Percentiles rank a stretch among this genome's conserved stretches.
Conservation (phyloP, 495 filamentous ascomycete genomes). For the Xylaria bambusicola region DNA sequence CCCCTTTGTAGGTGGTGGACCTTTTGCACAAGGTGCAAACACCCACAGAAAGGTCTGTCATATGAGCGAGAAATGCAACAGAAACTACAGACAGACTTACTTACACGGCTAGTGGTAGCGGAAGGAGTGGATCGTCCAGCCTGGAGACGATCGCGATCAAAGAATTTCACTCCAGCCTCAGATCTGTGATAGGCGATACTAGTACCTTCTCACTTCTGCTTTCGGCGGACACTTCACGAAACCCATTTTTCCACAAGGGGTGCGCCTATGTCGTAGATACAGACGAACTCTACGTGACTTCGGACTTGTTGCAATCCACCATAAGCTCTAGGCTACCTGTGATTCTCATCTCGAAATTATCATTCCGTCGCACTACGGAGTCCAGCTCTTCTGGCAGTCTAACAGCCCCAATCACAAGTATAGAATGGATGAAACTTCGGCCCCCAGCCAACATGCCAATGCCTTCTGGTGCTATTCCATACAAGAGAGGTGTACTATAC, state of each 20-base stretch:
- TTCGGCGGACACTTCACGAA: slow-evolving; percentile 34
- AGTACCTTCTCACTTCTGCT: slow-evolving; percentile 41
- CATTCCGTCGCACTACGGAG: slow-evolving; percentile 27
- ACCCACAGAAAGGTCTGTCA: slow-evolving; percentile 4
- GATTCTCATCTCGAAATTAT: slow-evolving; percentile 46
- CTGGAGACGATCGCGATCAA: slow-evolving; percentile 21
- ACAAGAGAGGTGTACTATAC: slow-evolving; percentile 37
- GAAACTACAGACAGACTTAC: background rate
- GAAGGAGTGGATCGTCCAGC: slow-evolving; percentile 1
- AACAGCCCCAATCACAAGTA: slow-evolving; percentile 15
- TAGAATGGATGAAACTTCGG: slow-evolving; percentile 49
- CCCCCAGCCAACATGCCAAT: slow-evolving; percentile 51
- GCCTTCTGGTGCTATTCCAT: slow-evolving; percentile 52
- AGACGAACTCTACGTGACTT: slow-evolving; percentile 60
- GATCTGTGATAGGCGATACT: slow-evolving; percentile 18
- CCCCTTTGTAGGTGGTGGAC: slow-evolving; percentile 13
- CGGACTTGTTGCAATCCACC: slow-evolving; percentile 49
- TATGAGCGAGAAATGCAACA: background rate
- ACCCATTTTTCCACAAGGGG: slow-evolving; percentile 61
- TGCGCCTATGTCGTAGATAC: slow-evolving; percentile 48
- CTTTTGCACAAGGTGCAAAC: slow-evolving; percentile 14
- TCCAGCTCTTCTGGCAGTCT: background rate
- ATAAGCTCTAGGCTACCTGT: slow-evolving; percentile 40
- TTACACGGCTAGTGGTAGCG: background rate
- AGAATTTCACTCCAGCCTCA: slow-evolving; percentile 29